Base-by-base conservation (phyloP, 2,329 filamentous ascomycete genomes). In the Davidsoniella virescens region DNA sequence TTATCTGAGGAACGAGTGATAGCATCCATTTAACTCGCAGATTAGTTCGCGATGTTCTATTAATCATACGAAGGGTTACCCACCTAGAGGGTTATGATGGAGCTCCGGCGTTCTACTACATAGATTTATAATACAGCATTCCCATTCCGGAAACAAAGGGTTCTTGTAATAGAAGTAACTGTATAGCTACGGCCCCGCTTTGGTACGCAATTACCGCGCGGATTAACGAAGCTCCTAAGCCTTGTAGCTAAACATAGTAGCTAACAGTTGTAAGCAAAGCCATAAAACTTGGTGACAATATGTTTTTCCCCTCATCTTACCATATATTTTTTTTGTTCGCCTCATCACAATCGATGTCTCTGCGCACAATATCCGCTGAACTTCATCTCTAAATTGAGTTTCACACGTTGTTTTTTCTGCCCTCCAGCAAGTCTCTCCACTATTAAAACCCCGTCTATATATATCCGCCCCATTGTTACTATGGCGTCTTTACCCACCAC, bases 401-500 rank as follows among this genome's bases (percentile, higher is more conserved):
- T 36, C 26, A 33, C 26, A 33, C 26, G 12, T 2, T 14, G 20
- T 47, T 7, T 39, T 47, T 39, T 14, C 17, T 7, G 12, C 16
- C 26, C 38, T 25, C 0, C n/a, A 16, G 26, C 17, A 14, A 38
- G 12, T 12, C n/a, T 39, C 36, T 47, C n/a, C 44, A 33, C 26
- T 47, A 10, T 37, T 9, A 47, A 33, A 23, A 12, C 5, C 38
- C 16, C 17, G 16, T 20, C 23, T 14, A 47, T n/a, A 18, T 33
- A 10, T 12, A 37, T 23, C 44, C 23, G 29, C 23, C 20, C 20
- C 33, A 17, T 38, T 20, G 20, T 55, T 43, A 80, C 75, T 38
- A 87, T 87, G 82, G 80, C 82, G 60, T 84, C 78, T 52, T 70
- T 93, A 55, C 67, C 81, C 44, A 76, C 87, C 57, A 69, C 62